Evolutionary conservation across 495 filamentous ascomycete species (phyloP).

Genomic region (Aspergillus hancockii): DNA sequence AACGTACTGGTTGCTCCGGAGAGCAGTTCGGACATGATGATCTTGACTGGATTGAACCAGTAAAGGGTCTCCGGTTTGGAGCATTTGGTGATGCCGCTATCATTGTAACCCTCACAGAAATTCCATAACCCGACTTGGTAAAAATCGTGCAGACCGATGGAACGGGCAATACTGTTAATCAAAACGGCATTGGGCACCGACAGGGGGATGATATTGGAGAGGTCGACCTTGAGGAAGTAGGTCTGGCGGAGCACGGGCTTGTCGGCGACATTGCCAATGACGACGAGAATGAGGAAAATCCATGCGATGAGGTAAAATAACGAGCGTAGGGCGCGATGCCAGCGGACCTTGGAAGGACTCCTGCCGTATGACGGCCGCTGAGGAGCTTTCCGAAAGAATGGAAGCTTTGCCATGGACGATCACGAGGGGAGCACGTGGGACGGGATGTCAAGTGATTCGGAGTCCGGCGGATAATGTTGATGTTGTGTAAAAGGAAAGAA

Average conservation of each 20-base stretch:
- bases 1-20: conserved; percentile 73
- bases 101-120: conserved; percentile 82
- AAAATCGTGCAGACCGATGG: conserved; percentile 88
- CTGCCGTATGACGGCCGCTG: conserved; percentile 29
- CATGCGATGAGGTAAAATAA: conserved; percentile 71
- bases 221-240: conserved; percentile 81
- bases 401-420: conserved; percentile 30
- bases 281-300: conserved; percentile 75
- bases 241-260: conserved; percentile 61
- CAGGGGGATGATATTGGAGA: conserved; percentile 79
- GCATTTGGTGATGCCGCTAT: conserved; percentile 72
- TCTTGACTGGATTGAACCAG: conserved; percentile 87
- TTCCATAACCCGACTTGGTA: conserved; percentile 91
- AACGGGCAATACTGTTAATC: conserved; percentile 86
- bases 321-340: conserved; percentile 56
- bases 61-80: conserved; percentile 68
- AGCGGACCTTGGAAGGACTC: conserved; percentile 33
- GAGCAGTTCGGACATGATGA: conserved; percentile 74
- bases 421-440: neutral
- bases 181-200: conserved; percentile 72
- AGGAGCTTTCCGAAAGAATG: conserved; percentile 32
- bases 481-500: neutral
- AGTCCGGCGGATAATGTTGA: neutral
- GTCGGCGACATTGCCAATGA: conserved; percentile 68
- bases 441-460: neutral